Base-by-base conservation (phyloP, 495 filamentous ascomycete genomes). In the Xeromyces bisporus region DNA sequence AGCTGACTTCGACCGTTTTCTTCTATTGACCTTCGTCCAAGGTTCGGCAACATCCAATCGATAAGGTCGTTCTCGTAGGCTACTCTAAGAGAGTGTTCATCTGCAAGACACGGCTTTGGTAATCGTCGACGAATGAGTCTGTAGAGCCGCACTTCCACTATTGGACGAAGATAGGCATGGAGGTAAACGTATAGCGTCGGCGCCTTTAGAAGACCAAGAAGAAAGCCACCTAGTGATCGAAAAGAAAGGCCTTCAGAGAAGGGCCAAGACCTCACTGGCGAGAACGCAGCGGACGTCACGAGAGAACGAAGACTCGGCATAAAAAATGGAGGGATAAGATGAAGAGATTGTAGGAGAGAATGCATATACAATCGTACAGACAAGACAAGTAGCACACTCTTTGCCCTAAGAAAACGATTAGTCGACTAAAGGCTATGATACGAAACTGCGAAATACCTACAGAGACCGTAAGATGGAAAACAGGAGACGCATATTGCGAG, bases 341-440 rank as follows among this genome's bases (percentile, higher is more conserved):
- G 53, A 7, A 66, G 53, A 11, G 58, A 50, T 37, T 69, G 64
- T n/a, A 69, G 47, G 15, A 60, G 40, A 26, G 59, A 59, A 35
- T 54, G 64, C 46, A 66, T 58, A 36, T 66, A 60, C 15, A 59
- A 47, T 35, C 65, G 56, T 21, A 58, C 46, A 16, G 58, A 53
- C 14, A 65, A 36, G 8, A 58, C 36, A 16, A 66, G 48, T 15
- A 58, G 42, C 2, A 43, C 40, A 23, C 46, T 47, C 38, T 53
- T 44, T n/a, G 55, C 41, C 18, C 60, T 64, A 29, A 7, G 35
- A 7, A 18, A 0, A 12, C 15, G 8, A 26, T 53, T 35, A 58
- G 40, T 26, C 26, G 16, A 21, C 20, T 14, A 9, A n/a, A n/a
- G n/a, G n/a, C n/a, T n/a, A n/a, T n/a, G n/a, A n/a, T n/a, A n/a